phyloP scores from a whole-genome alignment of 23 red algal genomes.

The Agarophyton chilense region DNA sequence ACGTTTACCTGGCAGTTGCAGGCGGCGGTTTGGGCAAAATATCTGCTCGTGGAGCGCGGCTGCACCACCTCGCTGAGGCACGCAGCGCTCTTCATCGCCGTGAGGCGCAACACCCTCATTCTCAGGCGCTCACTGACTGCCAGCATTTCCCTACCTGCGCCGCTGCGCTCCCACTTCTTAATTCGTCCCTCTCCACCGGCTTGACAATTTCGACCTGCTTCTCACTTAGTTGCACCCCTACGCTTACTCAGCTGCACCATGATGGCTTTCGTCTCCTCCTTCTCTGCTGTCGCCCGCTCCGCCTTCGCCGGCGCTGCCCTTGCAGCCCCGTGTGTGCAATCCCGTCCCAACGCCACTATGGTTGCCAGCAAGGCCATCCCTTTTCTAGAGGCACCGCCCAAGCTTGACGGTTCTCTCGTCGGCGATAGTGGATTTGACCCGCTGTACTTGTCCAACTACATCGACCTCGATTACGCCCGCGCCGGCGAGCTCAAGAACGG shows the following conservation, averaged over 20 bases:
- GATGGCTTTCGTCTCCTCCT: slow-evolving; percentile 58
- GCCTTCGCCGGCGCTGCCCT: slow-evolving; percentile 41
- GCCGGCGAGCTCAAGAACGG: slow-evolving; percentile 77
- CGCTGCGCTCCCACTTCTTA: not conserved
- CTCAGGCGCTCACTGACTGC: not conserved
- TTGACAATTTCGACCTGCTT: no score
- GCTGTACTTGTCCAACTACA: slow-evolving; percentile 78
- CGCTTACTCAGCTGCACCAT: not conserved
- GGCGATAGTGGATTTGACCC: slow-evolving; percentile 83
- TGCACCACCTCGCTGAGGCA: not conserved
- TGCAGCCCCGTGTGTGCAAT: not conserved
- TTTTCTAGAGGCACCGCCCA: slow-evolving; percentile 84
- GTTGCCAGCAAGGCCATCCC: slow-evolving; percentile 76
- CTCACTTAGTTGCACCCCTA: no score
- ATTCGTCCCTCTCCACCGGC: no score
- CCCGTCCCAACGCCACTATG: slow-evolving; percentile 62
- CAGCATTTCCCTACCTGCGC: not conserved
- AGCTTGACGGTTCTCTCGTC: slow-evolving; percentile 63
- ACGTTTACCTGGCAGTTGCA: no score
- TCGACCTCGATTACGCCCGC: slow-evolving; percentile 80
- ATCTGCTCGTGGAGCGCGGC: not conserved
- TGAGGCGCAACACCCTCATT: not conserved
- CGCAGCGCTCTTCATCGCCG: not conserved
- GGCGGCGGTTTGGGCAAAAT: slow-evolving; percentile 34
- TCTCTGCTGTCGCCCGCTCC: slow-evolving; percentile 40